Conservation (phyloP, 306 rosid species). For the Hippophae rhamnoides region DNA sequence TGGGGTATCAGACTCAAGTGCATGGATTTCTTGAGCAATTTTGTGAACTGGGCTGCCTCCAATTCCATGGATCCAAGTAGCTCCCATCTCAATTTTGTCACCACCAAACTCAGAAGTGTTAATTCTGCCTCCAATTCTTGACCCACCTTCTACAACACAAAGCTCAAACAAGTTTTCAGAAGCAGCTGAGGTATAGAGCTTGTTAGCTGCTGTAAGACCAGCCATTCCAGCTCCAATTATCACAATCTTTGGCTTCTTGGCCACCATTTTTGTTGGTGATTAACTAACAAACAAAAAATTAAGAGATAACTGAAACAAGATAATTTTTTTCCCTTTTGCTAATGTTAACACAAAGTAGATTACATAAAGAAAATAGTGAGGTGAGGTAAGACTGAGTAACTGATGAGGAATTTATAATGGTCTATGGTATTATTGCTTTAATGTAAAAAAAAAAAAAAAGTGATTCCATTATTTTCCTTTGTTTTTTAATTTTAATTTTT, state of each 20-base stretch:
- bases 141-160: conserved; percentile 75
- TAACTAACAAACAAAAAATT: neutral
- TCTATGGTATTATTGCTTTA: conserved; percentile 17
- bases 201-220: conserved; percentile 86
- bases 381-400: conserved; percentile 41
- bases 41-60: conserved; percentile 74
- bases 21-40: conserved; percentile 57
- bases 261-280: conserved; percentile 42
- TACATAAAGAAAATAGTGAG: conserved; percentile 28
- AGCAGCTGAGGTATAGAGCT: conserved; percentile 51
- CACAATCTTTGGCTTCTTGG: conserved; percentile 68
- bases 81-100: conserved; percentile 90
- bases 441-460: neutral
- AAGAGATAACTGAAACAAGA: conserved; percentile 7
- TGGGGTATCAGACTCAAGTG: conserved; percentile 68
- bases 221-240: conserved; percentile 98
- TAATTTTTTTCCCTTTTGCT: too few species aligned
- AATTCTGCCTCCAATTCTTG: conserved; percentile 85
- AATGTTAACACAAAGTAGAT: too few species aligned
- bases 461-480: conserved; percentile 5
- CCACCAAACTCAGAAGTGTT: conserved; percentile 87
- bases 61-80: conserved; percentile 99
- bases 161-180: conserved; percentile 59
- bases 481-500: neutral
- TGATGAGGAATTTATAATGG: conserved; percentile 51